Evolutionary conservation across 2,329 filamentous ascomycete genomes (phyloP).

Genomic region (Fusarium xyrophilum): DNA sequence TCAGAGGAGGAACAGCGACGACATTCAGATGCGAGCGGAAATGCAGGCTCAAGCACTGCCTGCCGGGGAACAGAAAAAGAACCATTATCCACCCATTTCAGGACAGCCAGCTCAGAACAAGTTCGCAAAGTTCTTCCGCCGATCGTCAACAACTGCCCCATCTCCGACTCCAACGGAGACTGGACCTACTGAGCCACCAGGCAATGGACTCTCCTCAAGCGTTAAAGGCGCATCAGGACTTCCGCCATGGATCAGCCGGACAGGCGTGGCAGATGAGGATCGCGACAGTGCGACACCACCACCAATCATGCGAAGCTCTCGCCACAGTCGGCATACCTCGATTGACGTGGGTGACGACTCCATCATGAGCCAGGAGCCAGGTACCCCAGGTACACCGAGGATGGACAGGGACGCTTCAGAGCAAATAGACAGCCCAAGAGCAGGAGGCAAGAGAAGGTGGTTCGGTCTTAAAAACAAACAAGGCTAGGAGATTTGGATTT

Average conservation of each 20-base stretch:
- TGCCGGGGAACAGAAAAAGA: slow-evolving; percentile 46
- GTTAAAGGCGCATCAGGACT: slow-evolving; percentile 46
- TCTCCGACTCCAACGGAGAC: slow-evolving; percentile 20
- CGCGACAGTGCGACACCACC: slow-evolving; percentile 61
- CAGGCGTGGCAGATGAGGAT: slow-evolving; percentile 50
- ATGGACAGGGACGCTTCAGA: slow-evolving; percentile 28
- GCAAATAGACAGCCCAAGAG: slow-evolving; percentile 29
- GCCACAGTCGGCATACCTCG: slow-evolving; percentile 43
- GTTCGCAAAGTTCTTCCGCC: slow-evolving; percentile 59
- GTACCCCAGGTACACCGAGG: slow-evolving; percentile 29
- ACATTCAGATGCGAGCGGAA: slow-evolving; percentile 38
- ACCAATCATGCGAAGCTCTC: slow-evolving; percentile 59
- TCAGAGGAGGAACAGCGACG: slow-evolving; percentile 44
- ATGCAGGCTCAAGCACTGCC: slow-evolving; percentile 36
- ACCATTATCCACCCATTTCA: slow-evolving; percentile 59
- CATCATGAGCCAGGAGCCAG: slow-evolving; percentile 22
- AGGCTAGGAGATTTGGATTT: slow-evolving; percentile 36
- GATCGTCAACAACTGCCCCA: slow-evolving; percentile 52
- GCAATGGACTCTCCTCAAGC: slow-evolving; percentile 24
- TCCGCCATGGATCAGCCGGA: slow-evolving; percentile 51
- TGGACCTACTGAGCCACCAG: slow-evolving; percentile 10
- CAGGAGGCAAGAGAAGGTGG: slow-evolving; percentile 48
- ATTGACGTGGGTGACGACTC: slow-evolving; percentile 26
- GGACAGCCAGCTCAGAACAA: slow-evolving; percentile 55
- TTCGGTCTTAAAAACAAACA: slow-evolving; percentile 44